A percentile compares a stretch with the other conserved stretches of the same genome.
Evolutionary conservation across 345 rosid species (phyloP).

Genomic region (Populus simonii): DNA sequence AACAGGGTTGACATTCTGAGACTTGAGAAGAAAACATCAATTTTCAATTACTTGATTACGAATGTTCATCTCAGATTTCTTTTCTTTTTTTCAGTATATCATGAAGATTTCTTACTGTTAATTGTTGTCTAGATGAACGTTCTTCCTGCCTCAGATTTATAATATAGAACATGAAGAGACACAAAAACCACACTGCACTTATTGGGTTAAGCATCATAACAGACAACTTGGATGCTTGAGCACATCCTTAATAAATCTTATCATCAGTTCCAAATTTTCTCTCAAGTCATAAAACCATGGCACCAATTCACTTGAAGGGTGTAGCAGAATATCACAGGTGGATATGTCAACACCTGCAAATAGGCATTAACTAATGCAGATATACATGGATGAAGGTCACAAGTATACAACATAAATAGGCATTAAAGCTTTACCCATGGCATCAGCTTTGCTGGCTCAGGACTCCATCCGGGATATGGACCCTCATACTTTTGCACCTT

Average conservation of each 20-base stretch:
- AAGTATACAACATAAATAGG: not conserved
- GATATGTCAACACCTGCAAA: not conserved
- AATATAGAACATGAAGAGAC: not conserved
- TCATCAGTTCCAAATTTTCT: not conserved
- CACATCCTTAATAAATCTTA: not conserved
- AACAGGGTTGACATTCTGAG: not conserved
- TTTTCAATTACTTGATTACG: not conserved
- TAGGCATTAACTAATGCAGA: not conserved
- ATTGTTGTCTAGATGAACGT: not conserved
- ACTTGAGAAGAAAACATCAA: not conserved
- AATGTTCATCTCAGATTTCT: not conserved
- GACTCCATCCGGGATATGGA: conserved; percentile 24
- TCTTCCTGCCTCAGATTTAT: not conserved
- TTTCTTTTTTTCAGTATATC: not conserved
- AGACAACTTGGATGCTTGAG: not conserved
- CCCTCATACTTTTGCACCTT: conserved; percentile 36
- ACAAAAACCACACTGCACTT: not conserved
- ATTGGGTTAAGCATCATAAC: not conserved
- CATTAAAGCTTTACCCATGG: conserved; percentile 31
- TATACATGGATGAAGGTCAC: not conserved
- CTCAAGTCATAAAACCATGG: not conserved
- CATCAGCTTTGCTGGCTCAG: conserved; percentile 31
- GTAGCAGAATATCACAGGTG: not conserved
- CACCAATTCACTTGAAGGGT: not conserved
- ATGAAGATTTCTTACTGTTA: not conserved